Evolutionary conservation across 2,329 filamentous ascomycete genomes (phyloP).

Genomic region (Cercospora citrullina): DNA sequence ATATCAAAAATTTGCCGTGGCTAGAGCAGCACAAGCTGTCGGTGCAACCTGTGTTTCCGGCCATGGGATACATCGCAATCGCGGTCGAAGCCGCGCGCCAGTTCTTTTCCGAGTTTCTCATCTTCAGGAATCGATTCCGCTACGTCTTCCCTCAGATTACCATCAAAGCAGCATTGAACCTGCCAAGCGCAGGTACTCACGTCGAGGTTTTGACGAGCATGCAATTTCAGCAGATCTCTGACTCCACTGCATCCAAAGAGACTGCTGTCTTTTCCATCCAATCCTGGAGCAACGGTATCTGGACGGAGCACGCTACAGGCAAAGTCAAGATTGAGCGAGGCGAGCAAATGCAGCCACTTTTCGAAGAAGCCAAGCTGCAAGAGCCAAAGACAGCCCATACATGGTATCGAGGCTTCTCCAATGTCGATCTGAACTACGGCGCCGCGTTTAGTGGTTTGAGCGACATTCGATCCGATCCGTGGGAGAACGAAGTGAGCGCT

Average conservation of each 20-base stretch:
- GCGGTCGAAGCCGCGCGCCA: slow-evolving; percentile 18
- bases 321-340: background rate
- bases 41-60: slow-evolving; percentile 17
- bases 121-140: background rate
- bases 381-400: background rate
- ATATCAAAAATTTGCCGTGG: slow-evolving; percentile 20
- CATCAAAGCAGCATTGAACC: background rate
- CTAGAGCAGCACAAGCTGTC: slow-evolving; percentile 34
- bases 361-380: background rate
- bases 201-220: background rate
- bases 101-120: background rate
- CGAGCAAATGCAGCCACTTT: background rate
- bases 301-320: background rate
- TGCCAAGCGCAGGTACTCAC: background rate
- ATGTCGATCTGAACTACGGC: background rate
- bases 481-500: background rate
- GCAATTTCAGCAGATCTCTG: background rate
- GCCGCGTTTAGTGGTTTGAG: background rate
- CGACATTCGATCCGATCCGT: background rate
- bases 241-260: background rate
- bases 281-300: background rate
- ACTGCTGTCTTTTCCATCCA: background rate
- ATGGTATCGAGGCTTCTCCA: background rate
- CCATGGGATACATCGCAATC: slow-evolving; percentile 21
- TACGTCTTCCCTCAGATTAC: background rate